Percentiles rank a stretch among this genome's conserved stretches.
phyloP scores from a whole-genome alignment of 495 filamentous ascomycete species.

The Glonium stellatum region DNA sequence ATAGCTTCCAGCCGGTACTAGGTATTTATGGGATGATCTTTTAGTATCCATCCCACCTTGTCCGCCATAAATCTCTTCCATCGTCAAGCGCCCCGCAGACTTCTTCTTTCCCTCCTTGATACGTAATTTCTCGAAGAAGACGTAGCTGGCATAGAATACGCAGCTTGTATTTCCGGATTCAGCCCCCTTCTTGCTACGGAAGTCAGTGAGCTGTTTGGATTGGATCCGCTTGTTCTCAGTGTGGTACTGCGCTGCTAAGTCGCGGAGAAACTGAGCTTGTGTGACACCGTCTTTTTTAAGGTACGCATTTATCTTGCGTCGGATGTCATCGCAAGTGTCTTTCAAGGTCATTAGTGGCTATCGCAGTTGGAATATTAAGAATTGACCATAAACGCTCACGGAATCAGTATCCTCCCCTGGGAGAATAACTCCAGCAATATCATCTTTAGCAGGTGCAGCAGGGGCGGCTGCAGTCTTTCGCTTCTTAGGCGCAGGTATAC shows the following conservation, averaged over 20 bases:
- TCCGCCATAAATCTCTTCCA: conserved; percentile 45
- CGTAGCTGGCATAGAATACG: conserved; percentile 48
- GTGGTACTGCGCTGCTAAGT: conserved; percentile 35
- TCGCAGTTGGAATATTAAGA: background rate
- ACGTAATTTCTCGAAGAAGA: conserved; percentile 55
- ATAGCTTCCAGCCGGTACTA: background rate
- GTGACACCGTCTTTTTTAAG: conserved; percentile 42
- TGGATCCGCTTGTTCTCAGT: conserved; percentile 35
- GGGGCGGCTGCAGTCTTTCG: conserved; percentile 19
- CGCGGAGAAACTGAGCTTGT: conserved; percentile 46
- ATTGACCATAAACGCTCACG: conserved; percentile 46
- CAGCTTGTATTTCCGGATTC: conserved; percentile 37
- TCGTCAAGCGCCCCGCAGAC: conserved; percentile 43
- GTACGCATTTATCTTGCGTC: conserved; percentile 47
- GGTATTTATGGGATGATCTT: background rate
- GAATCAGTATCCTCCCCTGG: conserved; percentile 35
- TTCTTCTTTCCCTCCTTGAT: conserved; percentile 49
- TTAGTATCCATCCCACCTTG: conserved; percentile 8
- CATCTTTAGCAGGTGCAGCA: conserved; percentile 8
- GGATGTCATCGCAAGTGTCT: conserved; percentile 52
- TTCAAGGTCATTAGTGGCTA: background rate
- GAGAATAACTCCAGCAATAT: conserved; percentile 33
- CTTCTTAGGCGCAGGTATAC: conserved; percentile 30
- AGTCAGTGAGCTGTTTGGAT: conserved; percentile 40
- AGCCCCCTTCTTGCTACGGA: conserved; percentile 44